phyloP scores from a whole-genome alignment of 2,329 filamentous ascomycete species.

The Neonectria faginata region DNA sequence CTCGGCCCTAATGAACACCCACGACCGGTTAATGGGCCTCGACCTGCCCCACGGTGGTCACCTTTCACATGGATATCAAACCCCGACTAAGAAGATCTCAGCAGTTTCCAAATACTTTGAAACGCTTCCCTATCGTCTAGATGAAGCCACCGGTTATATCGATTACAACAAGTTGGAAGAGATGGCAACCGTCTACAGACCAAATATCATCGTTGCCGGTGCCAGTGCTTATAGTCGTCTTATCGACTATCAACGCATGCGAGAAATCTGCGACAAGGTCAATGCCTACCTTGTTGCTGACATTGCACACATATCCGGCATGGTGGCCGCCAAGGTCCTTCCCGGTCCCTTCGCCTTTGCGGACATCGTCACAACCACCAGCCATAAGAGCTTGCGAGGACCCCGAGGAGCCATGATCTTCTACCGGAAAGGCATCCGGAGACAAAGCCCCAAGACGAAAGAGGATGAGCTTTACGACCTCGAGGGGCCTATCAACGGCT shows the following conservation, averaged over 20 bases:
- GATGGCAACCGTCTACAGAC: slow-evolving; percentile 87
- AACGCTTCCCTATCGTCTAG: slow-evolving; percentile 92
- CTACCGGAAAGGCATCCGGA: slow-evolving; percentile 91
- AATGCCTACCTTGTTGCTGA: slow-evolving; percentile 94
- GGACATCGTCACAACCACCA: slow-evolving; percentile 97
- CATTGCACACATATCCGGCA: slow-evolving; percentile 96
- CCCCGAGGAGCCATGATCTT: slow-evolving; percentile 98
- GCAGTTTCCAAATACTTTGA: slow-evolving; percentile 99
- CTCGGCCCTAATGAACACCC: slow-evolving; percentile 89
- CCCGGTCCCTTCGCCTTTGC: slow-evolving; percentile 89
- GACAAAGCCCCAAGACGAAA: slow-evolving; percentile 85
- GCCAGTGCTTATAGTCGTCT: slow-evolving; percentile 96
- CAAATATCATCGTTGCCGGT: slow-evolving; percentile 94
- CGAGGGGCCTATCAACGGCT: slow-evolving; percentile 92
- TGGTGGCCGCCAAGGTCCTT: slow-evolving; percentile 91
- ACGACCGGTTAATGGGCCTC: slow-evolving; percentile 96
- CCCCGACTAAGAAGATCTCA: slow-evolving; percentile 94
- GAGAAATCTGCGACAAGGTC: slow-evolving; percentile 88
- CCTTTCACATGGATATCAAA: slow-evolving; percentile 97
- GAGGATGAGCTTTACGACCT: slow-evolving; percentile 90
- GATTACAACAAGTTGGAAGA: slow-evolving; percentile 95
- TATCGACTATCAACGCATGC: slow-evolving; percentile 95
- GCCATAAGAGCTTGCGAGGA: slow-evolving; percentile 95
- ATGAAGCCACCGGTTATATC: slow-evolving; percentile 91
- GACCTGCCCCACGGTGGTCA: slow-evolving; percentile 97